Percentiles rank a stretch among this genome's conserved stretches.
These are phyloP conservation scores for Pyrenula aspistea DNA, from an alignment of 495 filamentous ascomycete species.

Conservation along the genomic window DNA sequence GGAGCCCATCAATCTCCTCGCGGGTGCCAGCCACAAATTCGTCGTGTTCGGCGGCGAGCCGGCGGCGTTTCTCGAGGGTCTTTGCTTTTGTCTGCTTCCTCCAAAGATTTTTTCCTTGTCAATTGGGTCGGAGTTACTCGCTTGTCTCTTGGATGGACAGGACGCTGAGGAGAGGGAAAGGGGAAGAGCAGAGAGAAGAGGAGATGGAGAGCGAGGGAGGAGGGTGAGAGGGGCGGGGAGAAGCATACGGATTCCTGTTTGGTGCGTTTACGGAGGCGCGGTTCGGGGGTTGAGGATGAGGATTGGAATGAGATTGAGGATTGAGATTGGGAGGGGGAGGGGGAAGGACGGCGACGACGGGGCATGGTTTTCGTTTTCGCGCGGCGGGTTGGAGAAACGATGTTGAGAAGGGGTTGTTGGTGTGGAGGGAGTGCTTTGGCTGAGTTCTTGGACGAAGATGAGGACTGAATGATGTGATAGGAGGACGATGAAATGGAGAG, in stretches of 20 bases:
- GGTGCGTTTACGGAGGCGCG: neutral
- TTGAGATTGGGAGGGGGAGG: neutral
- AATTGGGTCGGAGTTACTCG: too few relatives aligned
- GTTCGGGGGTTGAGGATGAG: neutral
- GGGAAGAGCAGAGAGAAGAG: neutral
- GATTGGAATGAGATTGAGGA: neutral
- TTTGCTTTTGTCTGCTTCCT: neutral
- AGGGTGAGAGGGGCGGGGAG: neutral
- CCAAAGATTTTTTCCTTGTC: too few relatives aligned
- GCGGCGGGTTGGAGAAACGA: neutral
- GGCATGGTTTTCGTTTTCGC: too few relatives aligned
- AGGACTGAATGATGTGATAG: neutral
- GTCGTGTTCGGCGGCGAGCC: neutral
- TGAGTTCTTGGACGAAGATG: neutral
- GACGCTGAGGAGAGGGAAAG: too few relatives aligned
- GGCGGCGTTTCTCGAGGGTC: neutral
- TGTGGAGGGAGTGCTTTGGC: neutral
- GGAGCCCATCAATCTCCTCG: neutral
- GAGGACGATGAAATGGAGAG: neutral
- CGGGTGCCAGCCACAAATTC: neutral
- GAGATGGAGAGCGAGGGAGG: neutral
- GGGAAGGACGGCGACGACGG: neutral
- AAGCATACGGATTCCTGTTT: neutral
- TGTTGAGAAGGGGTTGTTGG: neutral
- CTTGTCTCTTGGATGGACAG: too few relatives aligned